Evolutionary conservation across 768 basidiomycete genomes (phyloP), one percentile per base, ranked within the genome.

Genomic region (Mycena indigotica): DNA sequence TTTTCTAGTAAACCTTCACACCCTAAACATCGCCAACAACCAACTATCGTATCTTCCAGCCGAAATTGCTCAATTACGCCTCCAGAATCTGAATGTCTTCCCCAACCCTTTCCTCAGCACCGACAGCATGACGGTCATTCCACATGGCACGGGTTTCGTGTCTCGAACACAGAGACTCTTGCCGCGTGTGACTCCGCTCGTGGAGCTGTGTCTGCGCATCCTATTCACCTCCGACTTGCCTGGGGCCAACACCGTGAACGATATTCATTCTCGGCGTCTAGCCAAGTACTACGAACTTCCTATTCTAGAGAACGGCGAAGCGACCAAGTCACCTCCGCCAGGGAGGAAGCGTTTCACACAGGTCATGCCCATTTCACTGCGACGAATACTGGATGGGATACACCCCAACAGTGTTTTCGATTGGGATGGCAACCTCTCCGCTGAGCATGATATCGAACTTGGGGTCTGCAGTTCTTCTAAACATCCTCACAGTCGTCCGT

Each of bases 41-140:
- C 64, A 67, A 12, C 70, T 92, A 5, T 76, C 71, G 1, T 73
- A 71, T 38, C 68, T 91, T 19, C 88, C 89, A 1, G 82, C 89
- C 0, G 87, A 87, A 50, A 85, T 91, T 30, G 73, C 70, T 19
- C 73, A 72, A 5, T 74, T 91, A 17, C 72, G 66, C 8, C 77
- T 91, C 2, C 74, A 75, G 49, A 80, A 85, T 41, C 75, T 91
- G 5, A 87, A 89, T 57, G 64, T 91, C 3, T 76, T 81, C 35
- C 85, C 84, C 0, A 91, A 92, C 60, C 87, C 81, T 0, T 91
- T 88, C 70, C 58, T 83, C 5, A 56, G 62, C 30, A 24, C 35
- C 0, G 48, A 44, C 16, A n/a, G 23, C 40, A 24, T 32, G 35
- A 32, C 6, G n/a, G 30, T 8, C 19, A 6, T 30, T 4, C 17